A percentile compares a stretch with the other conserved stretches of the same genome.
phyloP scores from a whole-genome alignment of 1,284 basidiomycete species.

The Rugosomyces carneus region DNA sequence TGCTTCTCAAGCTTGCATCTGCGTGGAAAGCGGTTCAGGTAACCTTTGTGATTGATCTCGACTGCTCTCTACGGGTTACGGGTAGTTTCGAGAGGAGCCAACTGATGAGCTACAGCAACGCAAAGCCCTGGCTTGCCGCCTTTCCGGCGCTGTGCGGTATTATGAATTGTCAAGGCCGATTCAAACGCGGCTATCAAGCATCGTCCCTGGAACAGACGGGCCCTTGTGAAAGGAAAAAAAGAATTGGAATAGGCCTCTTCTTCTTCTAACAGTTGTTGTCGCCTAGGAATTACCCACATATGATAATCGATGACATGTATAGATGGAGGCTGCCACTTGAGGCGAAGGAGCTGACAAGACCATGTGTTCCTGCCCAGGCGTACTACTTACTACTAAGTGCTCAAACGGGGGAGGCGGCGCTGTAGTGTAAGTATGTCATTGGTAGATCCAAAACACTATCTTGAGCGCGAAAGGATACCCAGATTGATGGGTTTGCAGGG shows the following conservation, averaged over 20 bases:
- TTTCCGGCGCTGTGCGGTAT: constrained; percentile 10
- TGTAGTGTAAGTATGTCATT: constrained; percentile 7
- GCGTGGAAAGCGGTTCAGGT: neutral
- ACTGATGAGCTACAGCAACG: neutral
- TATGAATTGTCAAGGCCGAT: constrained; percentile 9
- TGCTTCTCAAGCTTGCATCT: neutral
- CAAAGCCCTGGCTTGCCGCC: constrained; percentile 5
- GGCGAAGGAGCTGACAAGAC: constrained; percentile 1
- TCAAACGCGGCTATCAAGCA: constrained; percentile 16
- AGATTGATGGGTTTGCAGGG: constrained; percentile 11
- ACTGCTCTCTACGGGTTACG: neutral
- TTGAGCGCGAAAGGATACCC: constrained; percentile 13
- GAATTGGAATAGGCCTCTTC: neutral
- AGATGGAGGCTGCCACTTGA: neutral
- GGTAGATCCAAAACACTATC: constrained; percentile 11
- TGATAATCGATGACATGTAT: constrained; percentile 10
- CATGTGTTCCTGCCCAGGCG: constrained; percentile 1
- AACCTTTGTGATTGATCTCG: neutral
- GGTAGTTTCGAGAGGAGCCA: neutral
- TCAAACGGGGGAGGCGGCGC: constrained; percentile 5
- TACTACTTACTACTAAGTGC: neutral
- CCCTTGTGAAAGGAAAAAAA: neutral
- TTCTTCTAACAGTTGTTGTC: constrained; percentile 8
- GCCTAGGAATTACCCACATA: constrained; percentile 6
- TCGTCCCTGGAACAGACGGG: constrained; percentile 9